Base-by-base conservation (phyloP, 192 early-diverging fungal genomes). In the Bifiguratus adelaidae region DNA sequence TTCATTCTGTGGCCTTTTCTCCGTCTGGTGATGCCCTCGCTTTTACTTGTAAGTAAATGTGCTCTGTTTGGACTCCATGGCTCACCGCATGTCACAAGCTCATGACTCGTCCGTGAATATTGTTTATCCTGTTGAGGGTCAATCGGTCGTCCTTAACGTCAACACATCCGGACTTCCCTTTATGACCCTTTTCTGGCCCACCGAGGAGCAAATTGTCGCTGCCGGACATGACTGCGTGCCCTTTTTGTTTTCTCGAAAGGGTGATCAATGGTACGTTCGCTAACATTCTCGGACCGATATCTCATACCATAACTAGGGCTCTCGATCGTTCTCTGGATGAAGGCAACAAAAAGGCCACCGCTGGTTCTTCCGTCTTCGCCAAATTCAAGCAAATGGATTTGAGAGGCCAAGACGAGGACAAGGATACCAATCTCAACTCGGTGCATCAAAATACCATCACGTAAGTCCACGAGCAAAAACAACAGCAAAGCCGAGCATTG, bases 371-470 rank as follows among this genome's bases (percentile, higher is more conserved):
- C 47, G 93, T 88, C 7, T 77, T 85, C 47, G 82, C 76, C 46
- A 77, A 80, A 47, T 98, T 98, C 81, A 77, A 81, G 44, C 83
- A 86, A 58, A 93, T 95, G 92, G 93, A 95, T 60, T 81, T 79
- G 40, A 73, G 84, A 40, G 83, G 73, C 33, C 87, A 91, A 53
- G 46, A 65, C 7, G 63, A 56, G 30, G 63, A 67, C 27, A 65
- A 57, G 30, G 85, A 90, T 51, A 80, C 80, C n/a, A 82, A 77
- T 49, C 50, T 89, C 13, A 77, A 75, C 47, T 80, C 82, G n/a
- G 71, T 76, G 7, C 95, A 99, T 67, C 95, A 99, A 69, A 99
- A 99, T 65, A 94, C 95, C 15, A 96, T 97, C 58, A 92, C 83
- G 63, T 86, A 71, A 55, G 59, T 61, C 19, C 27, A 33, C 30